Conservation (phyloP, 2,329 filamentous ascomycete species). For the Drechslerella dactyloides region DNA sequence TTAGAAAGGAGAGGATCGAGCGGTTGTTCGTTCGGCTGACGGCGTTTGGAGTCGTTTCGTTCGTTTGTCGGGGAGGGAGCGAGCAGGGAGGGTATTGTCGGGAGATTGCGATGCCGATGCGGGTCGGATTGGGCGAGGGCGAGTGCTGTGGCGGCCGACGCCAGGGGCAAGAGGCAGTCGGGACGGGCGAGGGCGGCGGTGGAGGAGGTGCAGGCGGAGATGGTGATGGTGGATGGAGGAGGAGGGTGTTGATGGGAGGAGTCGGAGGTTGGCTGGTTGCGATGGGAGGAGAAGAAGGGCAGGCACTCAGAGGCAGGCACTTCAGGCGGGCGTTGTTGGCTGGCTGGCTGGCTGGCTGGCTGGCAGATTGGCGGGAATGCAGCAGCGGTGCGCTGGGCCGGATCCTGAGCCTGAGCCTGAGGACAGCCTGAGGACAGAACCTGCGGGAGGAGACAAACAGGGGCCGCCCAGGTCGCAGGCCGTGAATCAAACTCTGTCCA, state of each 20-base stretch:
- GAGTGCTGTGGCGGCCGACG: background rate
- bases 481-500: no score
- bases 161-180: background rate
- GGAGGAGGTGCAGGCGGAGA: background rate
- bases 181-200: background rate
- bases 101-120: background rate
- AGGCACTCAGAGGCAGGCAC: background rate
- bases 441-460: no score
- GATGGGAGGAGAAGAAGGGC: background rate
- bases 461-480: no score
- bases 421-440: no score
- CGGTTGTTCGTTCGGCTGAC: constrained; percentile 3
- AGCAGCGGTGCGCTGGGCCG: no score
- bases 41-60: background rate
- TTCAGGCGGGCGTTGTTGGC: no score
- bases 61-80: background rate
- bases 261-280: constrained; percentile 2
- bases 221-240: constrained; percentile 2
- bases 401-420: no score
- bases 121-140: background rate
- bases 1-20: background rate
- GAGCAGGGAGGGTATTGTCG: no score
- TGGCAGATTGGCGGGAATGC: no score
- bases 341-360: no score
- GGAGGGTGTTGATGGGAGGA: background rate